Evolutionary conservation across 2,329 filamentous ascomycete genomes (phyloP), one percentile per base, ranked within the genome.

Genomic region (Ploettnerulaceae sp.): DNA sequence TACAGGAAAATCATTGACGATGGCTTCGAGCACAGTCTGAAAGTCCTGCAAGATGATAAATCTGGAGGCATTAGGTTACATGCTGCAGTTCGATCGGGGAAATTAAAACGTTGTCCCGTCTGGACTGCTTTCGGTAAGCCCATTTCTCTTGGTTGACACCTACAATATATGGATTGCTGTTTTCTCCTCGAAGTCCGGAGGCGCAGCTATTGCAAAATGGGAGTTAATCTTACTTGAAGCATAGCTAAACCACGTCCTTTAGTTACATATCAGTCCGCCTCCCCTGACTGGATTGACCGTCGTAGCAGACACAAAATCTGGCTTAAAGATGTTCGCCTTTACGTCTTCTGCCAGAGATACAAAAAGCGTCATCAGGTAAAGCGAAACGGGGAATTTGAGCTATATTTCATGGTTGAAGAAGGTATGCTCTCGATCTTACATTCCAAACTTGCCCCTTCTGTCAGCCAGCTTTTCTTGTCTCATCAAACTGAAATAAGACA

Each of bases 41-140:
- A 72, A 11, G 72, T 82, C 1, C 76, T 73, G 46, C 64, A 74
- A 49, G 78, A 83, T 54, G 40, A 53, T 1, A 63, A 68, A 18
- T 75, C 72, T 1, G 63, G 66, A 7, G 72, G 71, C 2, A 47
- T 76, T 2, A 73, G 79, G 9, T 71, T 83, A 0, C 77, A 81
- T 37, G 75, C 76, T 9, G 69, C 74, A 1, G 71, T 78, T 0
- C 73, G 70, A 67, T 71, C 74, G n/a, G 78, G 76, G 2, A 71
- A 74, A 41, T 58, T 80, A 39, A 68, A 66, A 22, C 67, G 67
- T 40, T 79, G 76, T 55, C 79, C 79, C 1, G 70, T 83, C 7
- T 83, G 79, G 79, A 82, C 79, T 2, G 78, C 79, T 2, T 83
- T 83, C 56, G 66, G 78, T 81, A 66, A 20, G 72, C 56, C 3